Evolutionary conservation across 2,329 filamentous ascomycete genomes (phyloP).

Genomic region (Cercospora sp.): DNA sequence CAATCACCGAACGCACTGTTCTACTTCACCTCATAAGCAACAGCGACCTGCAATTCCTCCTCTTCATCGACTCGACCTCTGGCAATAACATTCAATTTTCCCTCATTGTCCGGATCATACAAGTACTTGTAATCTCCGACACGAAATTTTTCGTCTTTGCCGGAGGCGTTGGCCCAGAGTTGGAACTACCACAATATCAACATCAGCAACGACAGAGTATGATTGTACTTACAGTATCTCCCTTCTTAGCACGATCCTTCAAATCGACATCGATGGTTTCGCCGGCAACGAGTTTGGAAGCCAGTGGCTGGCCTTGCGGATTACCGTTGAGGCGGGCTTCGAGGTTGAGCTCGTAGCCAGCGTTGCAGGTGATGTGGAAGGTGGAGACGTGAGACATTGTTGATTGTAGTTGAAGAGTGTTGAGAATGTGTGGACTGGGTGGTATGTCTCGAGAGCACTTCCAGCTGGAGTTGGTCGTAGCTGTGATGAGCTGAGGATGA

Average conservation of each 20-base stretch:
- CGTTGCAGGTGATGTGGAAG: slow-evolving; percentile 2
- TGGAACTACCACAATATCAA: background rate
- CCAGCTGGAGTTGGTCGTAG: background rate
- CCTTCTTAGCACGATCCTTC: slow-evolving; percentile 1
- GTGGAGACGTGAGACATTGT: background rate
- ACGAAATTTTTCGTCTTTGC: background rate
- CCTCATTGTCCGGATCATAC: background rate
- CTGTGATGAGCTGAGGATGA: background rate
- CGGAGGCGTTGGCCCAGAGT: background rate
- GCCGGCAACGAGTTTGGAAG: background rate
- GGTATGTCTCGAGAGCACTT: too few species aligned
- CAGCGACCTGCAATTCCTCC: background rate
- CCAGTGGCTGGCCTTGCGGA: background rate
- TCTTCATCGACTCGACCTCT: background rate
- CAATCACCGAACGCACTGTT: too few species aligned
- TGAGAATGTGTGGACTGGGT: too few species aligned
- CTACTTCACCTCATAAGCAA: slow-evolving; percentile 1
- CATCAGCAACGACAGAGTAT: too few species aligned
- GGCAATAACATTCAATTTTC: background rate
- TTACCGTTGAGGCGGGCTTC: slow-evolving; percentile 2
- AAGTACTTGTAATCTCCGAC: background rate
- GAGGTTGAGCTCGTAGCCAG: slow-evolving; percentile 3
- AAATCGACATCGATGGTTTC: background rate
- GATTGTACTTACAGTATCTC: background rate
- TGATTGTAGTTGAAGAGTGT: too few species aligned